Conservation (phyloP, 2,329 filamentous ascomycete species). For the Phialophora tarda region DNA sequence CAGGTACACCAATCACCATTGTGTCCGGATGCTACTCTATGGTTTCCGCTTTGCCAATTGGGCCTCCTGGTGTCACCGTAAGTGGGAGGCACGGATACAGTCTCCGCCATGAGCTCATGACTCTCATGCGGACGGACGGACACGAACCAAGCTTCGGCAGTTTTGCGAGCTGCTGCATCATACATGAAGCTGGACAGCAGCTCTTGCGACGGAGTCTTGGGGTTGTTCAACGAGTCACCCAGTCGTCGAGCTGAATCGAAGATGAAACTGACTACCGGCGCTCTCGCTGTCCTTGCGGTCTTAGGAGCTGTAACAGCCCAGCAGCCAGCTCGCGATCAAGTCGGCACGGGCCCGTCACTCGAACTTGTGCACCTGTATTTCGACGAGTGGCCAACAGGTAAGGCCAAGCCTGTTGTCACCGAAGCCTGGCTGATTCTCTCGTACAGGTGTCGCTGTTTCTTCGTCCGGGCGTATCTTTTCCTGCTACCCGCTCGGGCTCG, state of each 20-base stretch:
- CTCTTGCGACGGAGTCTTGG: background rate
- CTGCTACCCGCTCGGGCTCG: constrained; percentile 58
- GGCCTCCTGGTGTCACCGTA: background rate
- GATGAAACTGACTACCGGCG: constrained; percentile 2
- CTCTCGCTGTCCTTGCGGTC: background rate
- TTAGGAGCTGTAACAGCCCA: constrained; percentile 2
- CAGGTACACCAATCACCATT: constrained; percentile 4
- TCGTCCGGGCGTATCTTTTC: constrained; percentile 58
- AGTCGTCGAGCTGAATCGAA: background rate
- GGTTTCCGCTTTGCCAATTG: background rate
- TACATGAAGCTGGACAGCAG: background rate
- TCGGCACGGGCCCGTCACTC: constrained; percentile 50
- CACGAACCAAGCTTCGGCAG: background rate
- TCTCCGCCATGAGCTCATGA: constrained; percentile 19
- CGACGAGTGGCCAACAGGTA: constrained; percentile 56
- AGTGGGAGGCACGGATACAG: constrained; percentile 1
- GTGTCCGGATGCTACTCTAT: background rate
- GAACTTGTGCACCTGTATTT: constrained; percentile 59
- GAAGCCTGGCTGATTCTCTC: constrained; percentile 7
- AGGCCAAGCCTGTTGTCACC: constrained; percentile 4
- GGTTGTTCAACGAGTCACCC: background rate
- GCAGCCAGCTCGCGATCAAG: constrained; percentile 43
- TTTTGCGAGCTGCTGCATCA: background rate
- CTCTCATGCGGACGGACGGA: background rate
- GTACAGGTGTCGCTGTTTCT: constrained; percentile 58